These are phyloP conservation scores for Candolleomyces aberdarensis DNA, from an alignment of 768 basidiomycete genomes.

Conservation along the genomic window DNA sequence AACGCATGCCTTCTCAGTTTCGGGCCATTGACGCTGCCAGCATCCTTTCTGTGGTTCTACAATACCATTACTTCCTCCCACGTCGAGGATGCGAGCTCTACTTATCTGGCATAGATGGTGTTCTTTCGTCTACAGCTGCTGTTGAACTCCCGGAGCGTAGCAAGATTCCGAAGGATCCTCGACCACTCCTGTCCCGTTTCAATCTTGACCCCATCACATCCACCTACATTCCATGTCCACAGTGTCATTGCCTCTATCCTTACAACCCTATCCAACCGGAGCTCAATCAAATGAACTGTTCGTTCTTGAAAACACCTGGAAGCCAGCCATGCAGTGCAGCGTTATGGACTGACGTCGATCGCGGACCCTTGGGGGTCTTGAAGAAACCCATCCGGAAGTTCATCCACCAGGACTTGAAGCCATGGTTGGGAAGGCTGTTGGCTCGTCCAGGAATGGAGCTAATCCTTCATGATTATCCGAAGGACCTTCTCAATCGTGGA, in stretches of 20 bases:
- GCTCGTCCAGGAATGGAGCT: neutral
- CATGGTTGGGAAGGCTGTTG: neutral
- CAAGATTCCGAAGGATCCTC: neutral
- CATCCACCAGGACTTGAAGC: neutral
- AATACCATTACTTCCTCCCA: neutral
- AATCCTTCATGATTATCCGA: neutral
- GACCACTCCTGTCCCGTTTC: neutral
- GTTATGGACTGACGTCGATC: neutral
- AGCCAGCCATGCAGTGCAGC: neutral
- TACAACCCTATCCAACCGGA: neutral
- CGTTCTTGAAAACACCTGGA: neutral
- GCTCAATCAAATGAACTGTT: neutral
- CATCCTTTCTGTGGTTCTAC: neutral
- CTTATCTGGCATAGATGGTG: neutral
- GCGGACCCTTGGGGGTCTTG: neutral
- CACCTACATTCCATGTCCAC: neutral
- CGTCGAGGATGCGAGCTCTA: neutral
- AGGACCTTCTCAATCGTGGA: too few species aligned
- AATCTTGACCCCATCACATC: neutral
- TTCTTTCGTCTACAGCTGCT: neutral
- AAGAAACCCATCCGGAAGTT: neutral
- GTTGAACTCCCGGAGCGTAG: too few species aligned
- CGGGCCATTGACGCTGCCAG: neutral
- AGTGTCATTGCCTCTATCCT: neutral
- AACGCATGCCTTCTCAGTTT: too few species aligned